Evolutionary conservation across 306 rosid species (phyloP).

Genomic region (Ammopiptanthus mongolicus): DNA sequence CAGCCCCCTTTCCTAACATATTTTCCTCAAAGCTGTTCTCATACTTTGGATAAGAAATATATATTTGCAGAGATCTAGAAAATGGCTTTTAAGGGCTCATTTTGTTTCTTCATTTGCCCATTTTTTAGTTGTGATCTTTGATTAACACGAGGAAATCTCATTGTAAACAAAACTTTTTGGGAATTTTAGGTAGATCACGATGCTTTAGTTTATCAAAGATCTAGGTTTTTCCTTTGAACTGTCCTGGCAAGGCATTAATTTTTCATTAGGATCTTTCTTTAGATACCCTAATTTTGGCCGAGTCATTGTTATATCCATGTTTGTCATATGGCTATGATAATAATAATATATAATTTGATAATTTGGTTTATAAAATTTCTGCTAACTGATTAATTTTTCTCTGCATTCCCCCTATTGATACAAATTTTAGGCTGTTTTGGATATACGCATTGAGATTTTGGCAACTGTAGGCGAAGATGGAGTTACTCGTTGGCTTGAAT

Average conservation of each 20-base stretch:
- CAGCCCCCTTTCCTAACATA: background rate
- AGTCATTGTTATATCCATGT: background rate
- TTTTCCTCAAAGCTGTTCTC: background rate
- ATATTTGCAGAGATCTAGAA: background rate
- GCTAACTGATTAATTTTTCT: conserved; percentile 2
- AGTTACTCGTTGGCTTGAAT: conserved; percentile 92
- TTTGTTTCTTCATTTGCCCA: background rate
- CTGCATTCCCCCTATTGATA: background rate
- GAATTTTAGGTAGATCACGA: background rate
- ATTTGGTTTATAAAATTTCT: background rate
- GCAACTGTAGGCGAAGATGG: conserved; percentile 85
- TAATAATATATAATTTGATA: background rate
- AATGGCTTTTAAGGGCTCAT: background rate
- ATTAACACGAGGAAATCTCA: background rate
- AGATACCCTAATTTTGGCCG: background rate
- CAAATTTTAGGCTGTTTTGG: conserved; percentile 76
- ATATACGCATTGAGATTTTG: conserved; percentile 73
- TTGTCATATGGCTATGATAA: background rate
- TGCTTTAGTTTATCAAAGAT: background rate
- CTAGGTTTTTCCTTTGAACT: background rate
- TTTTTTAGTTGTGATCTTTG: background rate
- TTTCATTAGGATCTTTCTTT: background rate
- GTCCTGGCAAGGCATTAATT: background rate
- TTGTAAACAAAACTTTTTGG: background rate
- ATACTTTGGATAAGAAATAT: background rate